Conservation (phyloP, 1,284 basidiomycete species). For the Boletus smithii region DNA sequence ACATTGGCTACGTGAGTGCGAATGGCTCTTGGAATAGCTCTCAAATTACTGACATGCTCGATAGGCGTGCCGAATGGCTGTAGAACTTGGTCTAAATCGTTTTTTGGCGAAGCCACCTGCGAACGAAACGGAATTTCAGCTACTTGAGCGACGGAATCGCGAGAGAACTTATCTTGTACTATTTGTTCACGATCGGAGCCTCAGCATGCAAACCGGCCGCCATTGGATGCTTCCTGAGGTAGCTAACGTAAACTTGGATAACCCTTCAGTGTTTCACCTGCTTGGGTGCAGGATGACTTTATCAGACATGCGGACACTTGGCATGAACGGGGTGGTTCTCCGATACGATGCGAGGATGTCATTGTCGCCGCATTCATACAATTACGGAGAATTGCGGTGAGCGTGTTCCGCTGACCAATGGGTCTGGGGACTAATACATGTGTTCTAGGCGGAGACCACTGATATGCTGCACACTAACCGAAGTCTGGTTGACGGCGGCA, state of each 20-base stretch:
- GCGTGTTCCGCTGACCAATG: constrained; percentile 25
- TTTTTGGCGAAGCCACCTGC: constrained; percentile 51
- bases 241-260: constrained; percentile 3
- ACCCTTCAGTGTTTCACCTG: constrained; percentile 8
- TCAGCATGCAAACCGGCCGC: constrained; percentile 78
- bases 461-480: constrained; percentile 65
- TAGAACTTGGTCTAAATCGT: constrained; percentile 74
- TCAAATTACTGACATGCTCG: constrained; percentile 13
- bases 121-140: constrained; percentile 60
- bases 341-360: constrained; percentile 72
- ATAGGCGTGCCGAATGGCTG: constrained; percentile 81
- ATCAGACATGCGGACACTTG: constrained; percentile 62
- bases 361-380: constrained; percentile 72
- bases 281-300: constrained; percentile 51
- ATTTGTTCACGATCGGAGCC: constrained; percentile 78
- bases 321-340: constrained; percentile 58
- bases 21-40: not conserved
- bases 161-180: constrained; percentile 80
- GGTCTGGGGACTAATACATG: constrained; percentile 9
- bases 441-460: constrained; percentile 63
- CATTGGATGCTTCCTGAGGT: constrained; percentile 81
- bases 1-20: constrained; percentile 70
- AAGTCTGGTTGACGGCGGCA: constrained; percentile 41
- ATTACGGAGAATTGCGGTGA: constrained; percentile 68
- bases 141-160: constrained; percentile 71